These are phyloP conservation scores for Melastoma malabathricum DNA, from an alignment of 345 rosid genomes.

Conservation along the genomic window DNA sequence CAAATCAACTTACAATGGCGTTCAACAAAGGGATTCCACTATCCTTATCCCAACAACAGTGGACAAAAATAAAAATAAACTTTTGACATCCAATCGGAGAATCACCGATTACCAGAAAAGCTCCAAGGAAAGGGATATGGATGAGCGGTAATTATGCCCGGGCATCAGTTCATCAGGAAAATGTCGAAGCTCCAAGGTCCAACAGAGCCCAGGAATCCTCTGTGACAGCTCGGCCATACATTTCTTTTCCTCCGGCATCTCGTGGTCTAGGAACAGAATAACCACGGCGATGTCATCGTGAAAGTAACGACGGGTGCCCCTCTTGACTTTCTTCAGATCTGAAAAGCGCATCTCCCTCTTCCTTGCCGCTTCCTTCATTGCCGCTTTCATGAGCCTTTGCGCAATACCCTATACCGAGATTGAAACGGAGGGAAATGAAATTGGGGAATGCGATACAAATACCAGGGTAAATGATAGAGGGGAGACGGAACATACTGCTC, in stretches of 20 bases:
- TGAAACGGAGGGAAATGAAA: not conserved
- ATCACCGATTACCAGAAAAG: no score
- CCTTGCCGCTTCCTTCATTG: conserved; percentile 57
- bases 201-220: conserved; percentile 42
- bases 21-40: no score
- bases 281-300: conserved; percentile 91
- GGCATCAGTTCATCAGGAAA: conserved; percentile 23
- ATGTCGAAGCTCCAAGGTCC: conserved; percentile 65
- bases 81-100: no score
- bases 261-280: conserved; percentile 68
- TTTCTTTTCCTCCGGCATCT: conserved; percentile 20
- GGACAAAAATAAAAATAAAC: no score
- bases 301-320: conserved; percentile 47
- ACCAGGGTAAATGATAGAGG: not conserved
- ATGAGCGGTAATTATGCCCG: no score
- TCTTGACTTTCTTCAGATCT: conserved; percentile 51
- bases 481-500: conserved; percentile 36
- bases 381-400: conserved; percentile 52
- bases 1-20: no score
- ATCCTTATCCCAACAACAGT: no score
- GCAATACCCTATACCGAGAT: conserved; percentile 54
- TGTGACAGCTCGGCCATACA: conserved; percentile 48
- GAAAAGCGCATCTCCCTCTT: conserved; percentile 56
- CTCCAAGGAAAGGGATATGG: no score
- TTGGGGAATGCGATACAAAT: conserved; percentile 1